A percentile compares a stretch with the other conserved stretches of the same genome.
phyloP scores from a whole-genome alignment of 768 basidiomycete species.

The Cystofilobasidium capitatum region DNA sequence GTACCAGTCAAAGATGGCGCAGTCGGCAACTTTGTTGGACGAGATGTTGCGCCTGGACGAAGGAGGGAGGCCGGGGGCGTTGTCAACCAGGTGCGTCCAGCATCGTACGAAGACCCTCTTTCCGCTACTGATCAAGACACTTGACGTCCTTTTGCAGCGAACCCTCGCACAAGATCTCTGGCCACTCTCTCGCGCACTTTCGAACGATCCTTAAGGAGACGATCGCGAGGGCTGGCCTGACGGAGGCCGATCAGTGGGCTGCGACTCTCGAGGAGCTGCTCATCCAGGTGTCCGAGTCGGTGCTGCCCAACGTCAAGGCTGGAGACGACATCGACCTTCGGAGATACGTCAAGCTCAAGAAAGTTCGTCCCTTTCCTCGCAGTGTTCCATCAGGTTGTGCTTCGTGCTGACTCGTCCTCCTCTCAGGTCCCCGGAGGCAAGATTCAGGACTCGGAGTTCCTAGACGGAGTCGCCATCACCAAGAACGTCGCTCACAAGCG shows the following conservation, averaged over 20 bases:
- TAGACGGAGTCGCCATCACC: constrained; percentile 91
- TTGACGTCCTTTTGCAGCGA: constrained; percentile 21
- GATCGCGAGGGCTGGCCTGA: constrained; percentile 69
- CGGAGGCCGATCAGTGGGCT: constrained; percentile 80
- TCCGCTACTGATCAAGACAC: constrained; percentile 1
- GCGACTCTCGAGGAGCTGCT: constrained; percentile 69
- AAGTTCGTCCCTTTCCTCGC: constrained; percentile 42
- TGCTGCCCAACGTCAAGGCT: constrained; percentile 46
- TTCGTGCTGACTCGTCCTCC: neutral
- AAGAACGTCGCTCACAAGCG: constrained; percentile 96
- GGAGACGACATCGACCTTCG: constrained; percentile 92
- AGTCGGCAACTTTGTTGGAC: neutral
- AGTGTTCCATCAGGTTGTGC: neutral
- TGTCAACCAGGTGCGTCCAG: neutral
- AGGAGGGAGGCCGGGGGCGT: constrained; percentile 10
- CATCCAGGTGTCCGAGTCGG: constrained; percentile 71
- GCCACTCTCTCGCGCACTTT: constrained; percentile 79
- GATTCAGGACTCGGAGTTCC: constrained; percentile 82
- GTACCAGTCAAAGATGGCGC: constrained; percentile 1
- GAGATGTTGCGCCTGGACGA: neutral
- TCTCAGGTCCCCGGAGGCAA: constrained; percentile 68
- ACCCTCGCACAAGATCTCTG: constrained; percentile 38
- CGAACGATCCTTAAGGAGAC: constrained; percentile 86
- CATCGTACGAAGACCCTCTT: neutral
- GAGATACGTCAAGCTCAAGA: constrained; percentile 94